Percentiles rank a stretch among this genome's conserved stretches.
These are phyloP conservation scores for Aegilops speltoides DNA, from an alignment of 176 grass and related monocot species.

Conservation along the genomic window DNA sequence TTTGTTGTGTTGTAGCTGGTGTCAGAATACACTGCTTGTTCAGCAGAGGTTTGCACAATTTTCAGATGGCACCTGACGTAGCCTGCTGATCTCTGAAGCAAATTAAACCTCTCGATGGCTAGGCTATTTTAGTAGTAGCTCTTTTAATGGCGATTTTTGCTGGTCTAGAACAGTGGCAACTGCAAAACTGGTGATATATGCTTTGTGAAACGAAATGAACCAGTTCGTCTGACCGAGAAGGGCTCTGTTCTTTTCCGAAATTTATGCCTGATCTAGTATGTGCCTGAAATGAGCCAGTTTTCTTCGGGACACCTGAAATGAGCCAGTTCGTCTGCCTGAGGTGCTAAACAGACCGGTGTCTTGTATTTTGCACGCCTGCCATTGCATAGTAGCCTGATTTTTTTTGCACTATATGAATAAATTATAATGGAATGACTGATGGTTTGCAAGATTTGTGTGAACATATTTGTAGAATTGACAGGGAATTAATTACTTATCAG, in stretches of 20 bases:
- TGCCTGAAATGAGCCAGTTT: not conserved
- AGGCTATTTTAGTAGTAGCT: not conserved
- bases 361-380: not conserved
- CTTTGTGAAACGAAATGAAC: not conserved
- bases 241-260: not conserved
- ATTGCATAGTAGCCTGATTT: not conserved
- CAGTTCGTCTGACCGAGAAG: not conserved
- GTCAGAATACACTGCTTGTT: not conserved
- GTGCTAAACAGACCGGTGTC: not conserved
- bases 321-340: not conserved
- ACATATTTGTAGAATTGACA: not conserved
- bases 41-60: not conserved
- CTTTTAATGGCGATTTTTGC: not conserved
- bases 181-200: not conserved
- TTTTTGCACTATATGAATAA: not conserved
- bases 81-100: not conserved
- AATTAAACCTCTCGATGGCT: not conserved
- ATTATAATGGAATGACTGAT: not conserved
- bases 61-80: not conserved
- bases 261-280: not conserved
- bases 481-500: not conserved
- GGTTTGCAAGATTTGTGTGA: not conserved
- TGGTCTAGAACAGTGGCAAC: not conserved
- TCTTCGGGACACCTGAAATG: not conserved
- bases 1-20: not conserved